Percentiles rank a stretch among this genome's conserved stretches.
These are phyloP conservation scores for Trichosporon sp. DNA, from an alignment of 1,284 basidiomycete species.

Conservation along the genomic window DNA sequence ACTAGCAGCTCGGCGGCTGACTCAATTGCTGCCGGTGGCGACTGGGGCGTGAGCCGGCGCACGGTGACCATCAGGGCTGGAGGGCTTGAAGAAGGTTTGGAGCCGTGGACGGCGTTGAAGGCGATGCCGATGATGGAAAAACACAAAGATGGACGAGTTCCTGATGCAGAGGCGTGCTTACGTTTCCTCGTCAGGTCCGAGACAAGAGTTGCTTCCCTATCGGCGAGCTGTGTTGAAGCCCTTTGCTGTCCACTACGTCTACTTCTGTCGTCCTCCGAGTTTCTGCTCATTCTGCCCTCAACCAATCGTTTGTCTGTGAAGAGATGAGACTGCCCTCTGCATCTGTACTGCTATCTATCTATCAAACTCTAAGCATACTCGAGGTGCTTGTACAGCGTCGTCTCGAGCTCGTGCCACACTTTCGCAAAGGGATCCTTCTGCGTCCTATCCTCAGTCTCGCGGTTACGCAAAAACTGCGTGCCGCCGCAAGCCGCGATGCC, in stretches of 20 bases:
- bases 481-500: conserved; percentile 16
- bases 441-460: background rate
- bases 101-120: too few relatives aligned
- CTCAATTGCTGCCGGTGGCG: background rate
- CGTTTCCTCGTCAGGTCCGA: too few relatives aligned
- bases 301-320: too few relatives aligned
- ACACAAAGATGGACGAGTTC: too few relatives aligned
- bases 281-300: too few relatives aligned
- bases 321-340: too few relatives aligned
- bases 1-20: background rate
- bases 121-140: too few relatives aligned
- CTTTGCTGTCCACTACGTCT: too few relatives aligned
- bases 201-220: too few relatives aligned
- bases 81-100: background rate
- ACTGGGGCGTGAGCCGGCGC: background rate
- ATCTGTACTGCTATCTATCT: background rate
- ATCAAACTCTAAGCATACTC: background rate
- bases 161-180: too few relatives aligned
- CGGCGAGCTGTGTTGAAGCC: too few relatives aligned
- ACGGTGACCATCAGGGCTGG: background rate
- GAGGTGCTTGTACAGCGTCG: background rate
- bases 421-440: background rate
- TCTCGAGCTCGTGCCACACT: background rate
- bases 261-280: too few relatives aligned
- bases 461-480: background rate